Conservation (phyloP, 2,329 filamentous ascomycete species). For the Aspergillus ibericus region DNA sequence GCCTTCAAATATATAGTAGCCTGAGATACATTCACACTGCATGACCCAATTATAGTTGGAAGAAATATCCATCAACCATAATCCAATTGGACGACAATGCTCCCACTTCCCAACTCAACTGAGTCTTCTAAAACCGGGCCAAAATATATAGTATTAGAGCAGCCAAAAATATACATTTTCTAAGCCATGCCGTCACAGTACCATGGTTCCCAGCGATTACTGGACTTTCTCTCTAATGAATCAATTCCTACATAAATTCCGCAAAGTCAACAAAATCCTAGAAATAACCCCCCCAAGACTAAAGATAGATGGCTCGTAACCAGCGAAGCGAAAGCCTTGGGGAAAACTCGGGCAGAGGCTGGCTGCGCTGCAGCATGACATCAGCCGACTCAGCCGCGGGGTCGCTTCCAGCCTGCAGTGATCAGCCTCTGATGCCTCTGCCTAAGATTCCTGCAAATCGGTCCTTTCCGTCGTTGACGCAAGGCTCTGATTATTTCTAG, state of each 20-base stretch:
- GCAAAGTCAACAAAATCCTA: not conserved
- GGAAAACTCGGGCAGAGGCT: slow-evolving; percentile 23
- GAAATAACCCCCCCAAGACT: not conserved
- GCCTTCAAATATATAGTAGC: no score
- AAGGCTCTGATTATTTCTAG: not conserved
- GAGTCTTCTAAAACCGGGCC: no score
- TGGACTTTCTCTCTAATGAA: not conserved
- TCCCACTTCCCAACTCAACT: no score
- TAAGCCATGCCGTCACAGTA: not conserved
- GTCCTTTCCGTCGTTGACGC: not conserved
- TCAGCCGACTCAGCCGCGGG: slow-evolving; percentile 31
- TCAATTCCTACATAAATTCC: not conserved
- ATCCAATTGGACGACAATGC: no score
- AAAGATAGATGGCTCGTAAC: not conserved
- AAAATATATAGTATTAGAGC: no score
- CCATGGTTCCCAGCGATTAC: not conserved
- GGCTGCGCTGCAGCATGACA: slow-evolving; percentile 45
- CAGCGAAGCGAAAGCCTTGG: not conserved
- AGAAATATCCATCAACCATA: no score
- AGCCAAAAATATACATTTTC: not conserved
- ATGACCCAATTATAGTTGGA: no score
- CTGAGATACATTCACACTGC: no score
- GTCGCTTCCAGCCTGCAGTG: slow-evolving; percentile 15
- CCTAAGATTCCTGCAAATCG: not conserved
- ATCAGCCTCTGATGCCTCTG: not conserved